Evolutionary conservation across 495 filamentous ascomycete genomes (phyloP).

Genomic region (Penicillium lividum): DNA sequence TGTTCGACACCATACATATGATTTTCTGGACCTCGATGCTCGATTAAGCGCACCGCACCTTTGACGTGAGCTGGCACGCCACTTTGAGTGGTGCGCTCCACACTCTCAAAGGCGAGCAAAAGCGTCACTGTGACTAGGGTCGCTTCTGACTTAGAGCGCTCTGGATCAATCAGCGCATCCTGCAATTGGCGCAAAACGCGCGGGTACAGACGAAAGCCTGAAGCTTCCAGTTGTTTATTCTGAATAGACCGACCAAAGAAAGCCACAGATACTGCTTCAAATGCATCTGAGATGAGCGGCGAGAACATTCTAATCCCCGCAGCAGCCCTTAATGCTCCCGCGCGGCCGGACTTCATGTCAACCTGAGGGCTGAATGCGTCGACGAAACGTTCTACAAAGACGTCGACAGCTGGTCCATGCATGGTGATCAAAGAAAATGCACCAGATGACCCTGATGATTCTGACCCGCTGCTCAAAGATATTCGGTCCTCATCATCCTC

Average conservation of each 20-base stretch:
- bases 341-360: conserved; percentile 39
- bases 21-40: conserved; percentile 48
- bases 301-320: conserved; percentile 48
- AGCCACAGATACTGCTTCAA: conserved; percentile 43
- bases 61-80: conserved; percentile 43
- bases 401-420: conserved; percentile 35
- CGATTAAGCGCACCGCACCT: conserved; percentile 44
- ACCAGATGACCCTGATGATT: conserved; percentile 32
- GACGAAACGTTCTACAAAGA: conserved; percentile 48
- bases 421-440: conserved; percentile 27
- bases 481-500: conserved; percentile 18
- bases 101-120: conserved; percentile 48
- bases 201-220: conserved; percentile 41
- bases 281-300: conserved; percentile 42
- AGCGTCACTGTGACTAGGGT: conserved; percentile 46
- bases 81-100: conserved; percentile 41
- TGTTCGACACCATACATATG: conserved; percentile 50
- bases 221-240: conserved; percentile 39
- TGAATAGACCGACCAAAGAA: conserved; percentile 45
- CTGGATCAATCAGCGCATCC: conserved; percentile 41
- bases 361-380: conserved; percentile 49
- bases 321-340: conserved; percentile 43
- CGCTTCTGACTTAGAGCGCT: conserved; percentile 45
- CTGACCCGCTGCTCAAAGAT: conserved; percentile 22
- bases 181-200: conserved; percentile 43